These are phyloP conservation scores for Magnolia kwangsiensis DNA, from an alignment of 164 flowering plant genomes.

Conservation along the genomic window DNA sequence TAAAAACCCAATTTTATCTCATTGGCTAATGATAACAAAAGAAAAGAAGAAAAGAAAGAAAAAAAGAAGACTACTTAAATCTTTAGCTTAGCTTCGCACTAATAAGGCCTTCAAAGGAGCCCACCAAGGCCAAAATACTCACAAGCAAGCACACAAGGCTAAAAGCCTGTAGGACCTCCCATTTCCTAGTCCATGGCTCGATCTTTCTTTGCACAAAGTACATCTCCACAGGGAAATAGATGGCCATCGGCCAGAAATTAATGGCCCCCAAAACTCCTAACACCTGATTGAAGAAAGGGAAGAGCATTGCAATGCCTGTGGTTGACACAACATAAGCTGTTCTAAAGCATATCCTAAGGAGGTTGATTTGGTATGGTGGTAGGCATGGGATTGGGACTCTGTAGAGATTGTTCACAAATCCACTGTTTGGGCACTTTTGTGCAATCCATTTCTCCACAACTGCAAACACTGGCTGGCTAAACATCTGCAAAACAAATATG, in stretches of 20 bases:
- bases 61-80: not conserved
- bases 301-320: conserved; percentile 43
- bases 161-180: conserved; percentile 40
- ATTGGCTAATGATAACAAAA: too few relatives aligned
- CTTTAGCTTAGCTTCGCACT: conserved; percentile 27
- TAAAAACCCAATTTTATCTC: too few relatives aligned
- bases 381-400: conserved; percentile 33
- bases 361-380: conserved; percentile 30
- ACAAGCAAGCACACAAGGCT: conserved; percentile 36
- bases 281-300: conserved; percentile 70
- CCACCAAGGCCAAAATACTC: conserved; percentile 36
- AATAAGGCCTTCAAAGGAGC: conserved; percentile 41
- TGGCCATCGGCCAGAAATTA: conserved; percentile 59
- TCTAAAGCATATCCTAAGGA: conserved; percentile 43
- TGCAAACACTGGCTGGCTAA: conserved; percentile 59
- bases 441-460: conserved; percentile 36
- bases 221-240: conserved; percentile 75
- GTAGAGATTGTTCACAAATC: conserved; percentile 31
- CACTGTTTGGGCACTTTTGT: conserved; percentile 32
- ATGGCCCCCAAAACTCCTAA: conserved; percentile 55
- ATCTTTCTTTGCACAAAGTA: conserved; percentile 48
- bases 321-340: conserved; percentile 49
- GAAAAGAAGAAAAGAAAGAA: too few relatives aligned
- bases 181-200: conserved; percentile 40
- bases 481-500: conserved; percentile 32